Percentiles rank a stretch among this genome's conserved stretches.
These are phyloP conservation scores for Haplosporangium sp. DNA, from an alignment of 371 early-diverging fungal genomes.

Conservation along the genomic window DNA sequence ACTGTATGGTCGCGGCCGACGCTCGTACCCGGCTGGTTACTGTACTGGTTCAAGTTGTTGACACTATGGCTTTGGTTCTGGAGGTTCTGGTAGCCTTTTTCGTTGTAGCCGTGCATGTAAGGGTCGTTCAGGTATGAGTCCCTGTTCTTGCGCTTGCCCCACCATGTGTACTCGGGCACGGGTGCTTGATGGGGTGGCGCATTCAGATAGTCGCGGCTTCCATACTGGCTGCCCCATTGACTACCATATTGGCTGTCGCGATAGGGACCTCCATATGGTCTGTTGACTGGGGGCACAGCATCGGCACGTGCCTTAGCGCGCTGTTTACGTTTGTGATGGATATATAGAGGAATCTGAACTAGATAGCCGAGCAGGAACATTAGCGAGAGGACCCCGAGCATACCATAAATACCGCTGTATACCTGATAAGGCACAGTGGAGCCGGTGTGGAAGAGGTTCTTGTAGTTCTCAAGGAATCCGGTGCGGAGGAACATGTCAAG, in stretches of 20 bases:
- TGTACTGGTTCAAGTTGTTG: conserved; percentile 8
- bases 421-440: conserved; percentile 7
- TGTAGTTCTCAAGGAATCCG: conserved; percentile 61
- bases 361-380: conserved; percentile 22
- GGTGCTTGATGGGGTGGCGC: conserved; percentile 1
- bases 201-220: conserved; percentile 21
- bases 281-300: conserved; percentile 6
- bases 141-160: conserved; percentile 24
- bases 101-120: neutral
- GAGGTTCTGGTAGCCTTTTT: conserved; percentile 14
- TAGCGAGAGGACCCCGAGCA: conserved; percentile 30
- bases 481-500: conserved; percentile 67
- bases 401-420: conserved; percentile 30
- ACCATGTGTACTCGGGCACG: conserved; percentile 25
- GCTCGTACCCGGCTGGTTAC: neutral
- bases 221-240: conserved; percentile 16
- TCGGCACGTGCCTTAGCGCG: neutral
- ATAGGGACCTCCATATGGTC: neutral
- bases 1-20: neutral
- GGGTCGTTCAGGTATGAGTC: conserved; percentile 4
- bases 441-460: conserved; percentile 50
- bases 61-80: conserved; percentile 1
- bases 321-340: conserved; percentile 11
- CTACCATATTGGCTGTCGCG: conserved; percentile 12
- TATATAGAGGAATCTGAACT: conserved; percentile 23